Percentiles rank a stretch among this genome's conserved stretches.
phyloP scores from a whole-genome alignment of 768 basidiomycete genomes.

The Mrakia frigida region DNA sequence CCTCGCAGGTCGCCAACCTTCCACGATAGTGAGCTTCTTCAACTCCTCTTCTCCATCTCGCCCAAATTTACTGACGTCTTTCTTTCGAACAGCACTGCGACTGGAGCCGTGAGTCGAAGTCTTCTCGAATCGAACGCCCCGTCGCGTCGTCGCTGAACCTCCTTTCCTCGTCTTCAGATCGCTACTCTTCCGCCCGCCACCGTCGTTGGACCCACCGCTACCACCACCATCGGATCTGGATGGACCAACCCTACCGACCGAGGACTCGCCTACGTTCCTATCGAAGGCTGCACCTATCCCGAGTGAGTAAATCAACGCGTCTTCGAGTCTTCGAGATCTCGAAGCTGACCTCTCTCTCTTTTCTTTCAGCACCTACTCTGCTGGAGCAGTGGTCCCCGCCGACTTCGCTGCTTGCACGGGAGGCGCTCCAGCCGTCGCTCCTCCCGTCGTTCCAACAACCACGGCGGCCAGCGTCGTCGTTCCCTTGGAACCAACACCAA shows the following conservation, averaged over 20 bases:
- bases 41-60: background rate
- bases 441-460: background rate
- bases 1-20: background rate
- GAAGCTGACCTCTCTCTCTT: background rate
- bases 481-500: background rate
- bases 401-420: conserved; percentile 3
- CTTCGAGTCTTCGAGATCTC: background rate
- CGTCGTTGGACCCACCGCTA: conserved; percentile 48
- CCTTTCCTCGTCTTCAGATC: conserved; percentile 48
- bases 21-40: conserved; percentile 18
- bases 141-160: background rate
- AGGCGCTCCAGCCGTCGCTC: background rate
- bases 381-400: background rate
- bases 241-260: conserved; percentile 76
- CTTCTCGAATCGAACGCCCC: background rate
- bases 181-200: conserved; percentile 48
- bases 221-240: conserved; percentile 60
- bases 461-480: background rate
- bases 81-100: no score
- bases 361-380: conserved; percentile 2
- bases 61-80: background rate
- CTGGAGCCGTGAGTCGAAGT: no score
- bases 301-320: conserved; percentile 1
- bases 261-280: conserved; percentile 57
- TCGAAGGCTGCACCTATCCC: conserved; percentile 58